Evolutionary conservation across 2,329 filamentous ascomycete genomes (phyloP).

Genomic region (Alternaria novae-zelandiae): DNA sequence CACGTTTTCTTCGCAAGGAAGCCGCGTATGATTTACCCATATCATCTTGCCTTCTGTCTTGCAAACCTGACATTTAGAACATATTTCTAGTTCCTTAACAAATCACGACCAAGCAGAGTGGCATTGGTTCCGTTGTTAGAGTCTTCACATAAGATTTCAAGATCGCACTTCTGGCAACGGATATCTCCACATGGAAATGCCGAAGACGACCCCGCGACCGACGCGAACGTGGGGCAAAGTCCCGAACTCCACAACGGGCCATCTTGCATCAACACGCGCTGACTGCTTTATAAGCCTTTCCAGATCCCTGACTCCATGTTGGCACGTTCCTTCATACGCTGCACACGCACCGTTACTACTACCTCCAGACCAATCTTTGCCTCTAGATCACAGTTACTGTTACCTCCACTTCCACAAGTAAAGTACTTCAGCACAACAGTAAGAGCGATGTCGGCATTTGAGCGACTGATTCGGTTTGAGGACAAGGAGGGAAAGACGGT

Average conservation of each 20-base stretch:
- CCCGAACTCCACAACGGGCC: background rate
- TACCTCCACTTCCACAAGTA: background rate
- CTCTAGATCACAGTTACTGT: background rate
- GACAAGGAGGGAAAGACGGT: constrained; percentile 35
- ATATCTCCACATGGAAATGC: constrained; percentile 7
- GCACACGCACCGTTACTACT: background rate
- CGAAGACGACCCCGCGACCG: constrained; percentile 15
- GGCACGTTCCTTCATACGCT: constrained; percentile 5
- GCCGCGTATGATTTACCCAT: background rate
- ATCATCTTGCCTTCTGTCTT: background rate
- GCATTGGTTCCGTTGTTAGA: background rate
- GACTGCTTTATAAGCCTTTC: background rate
- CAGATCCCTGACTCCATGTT: constrained; percentile 2
- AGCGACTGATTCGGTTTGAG: constrained; percentile 44
- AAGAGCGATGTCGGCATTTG: constrained; percentile 34
- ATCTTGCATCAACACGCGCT: background rate
- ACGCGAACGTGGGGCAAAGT: constrained; percentile 8
- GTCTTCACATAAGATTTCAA: background rate
- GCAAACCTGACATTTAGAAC: background rate
- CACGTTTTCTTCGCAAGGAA: constrained; percentile 23
- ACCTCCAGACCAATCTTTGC: background rate
- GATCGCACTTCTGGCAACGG: background rate
- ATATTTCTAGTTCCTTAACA: background rate
- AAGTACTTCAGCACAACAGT: constrained; percentile 2
- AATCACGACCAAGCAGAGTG: background rate